Conservation (phyloP, 768 basidiomycete genomes). For the Pholiota molesta region DNA sequence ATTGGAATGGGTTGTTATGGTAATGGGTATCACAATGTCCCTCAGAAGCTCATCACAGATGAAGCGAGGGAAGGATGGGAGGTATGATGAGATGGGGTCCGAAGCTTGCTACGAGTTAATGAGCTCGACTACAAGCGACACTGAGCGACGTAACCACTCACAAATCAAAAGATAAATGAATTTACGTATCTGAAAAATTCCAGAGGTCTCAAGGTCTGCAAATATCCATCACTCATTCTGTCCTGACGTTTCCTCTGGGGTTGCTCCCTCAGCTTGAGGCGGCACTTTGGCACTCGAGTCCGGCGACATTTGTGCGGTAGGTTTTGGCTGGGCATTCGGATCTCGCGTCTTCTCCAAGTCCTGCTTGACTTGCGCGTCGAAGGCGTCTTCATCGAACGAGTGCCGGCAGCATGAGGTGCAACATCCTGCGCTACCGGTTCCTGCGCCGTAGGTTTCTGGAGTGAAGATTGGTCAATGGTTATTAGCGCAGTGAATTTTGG, state of each 20-base stretch:
- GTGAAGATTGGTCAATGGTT: not conserved
- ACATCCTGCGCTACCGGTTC: conserved; percentile 38
- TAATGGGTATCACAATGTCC: not conserved
- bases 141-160: not conserved
- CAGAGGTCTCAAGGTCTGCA: not conserved
- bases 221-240: not conserved
- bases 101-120: not conserved
- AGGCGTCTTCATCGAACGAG: conserved; percentile 48
- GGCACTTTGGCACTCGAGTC: not conserved
- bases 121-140: not conserved
- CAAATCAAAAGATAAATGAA: too few species aligned
- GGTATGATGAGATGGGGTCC: not conserved
- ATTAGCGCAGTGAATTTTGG: not conserved
- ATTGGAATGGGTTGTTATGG: not conserved
- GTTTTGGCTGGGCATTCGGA: conserved; percentile 29
- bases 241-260: not conserved
- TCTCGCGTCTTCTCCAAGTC: conserved; percentile 42
- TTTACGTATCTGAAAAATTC: too few species aligned
- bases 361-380: conserved; percentile 39
- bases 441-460: conserved; percentile 33
- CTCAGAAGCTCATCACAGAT: not conserved
- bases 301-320: conserved; percentile 28
- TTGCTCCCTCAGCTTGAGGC: not conserved
- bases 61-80: not conserved
- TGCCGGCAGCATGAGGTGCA: conserved; percentile 47